Evolutionary conservation across 2,329 filamentous ascomycete species (phyloP), one percentile per base, ranked within the genome.

Genomic region (Phaeophleospora eucalypticola): DNA sequence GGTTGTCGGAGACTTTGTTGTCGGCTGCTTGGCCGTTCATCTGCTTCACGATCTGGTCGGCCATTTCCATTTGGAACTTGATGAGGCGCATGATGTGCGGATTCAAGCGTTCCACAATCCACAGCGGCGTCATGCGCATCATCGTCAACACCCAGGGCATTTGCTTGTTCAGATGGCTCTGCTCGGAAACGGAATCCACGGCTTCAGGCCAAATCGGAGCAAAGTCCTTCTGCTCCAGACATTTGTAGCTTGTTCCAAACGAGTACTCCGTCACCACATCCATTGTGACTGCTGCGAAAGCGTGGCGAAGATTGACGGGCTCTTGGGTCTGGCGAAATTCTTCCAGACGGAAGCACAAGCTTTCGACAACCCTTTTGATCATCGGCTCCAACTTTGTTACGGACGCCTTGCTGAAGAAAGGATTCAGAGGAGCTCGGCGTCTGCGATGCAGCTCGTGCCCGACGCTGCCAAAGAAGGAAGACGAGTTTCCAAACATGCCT

Each of bases 111-210:
- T 51, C 45, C 6, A 48, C 48, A 15, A 51, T 12, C 44, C 48
- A 47, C 16, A 45, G 32, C 12, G 44, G 48, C 3, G 37, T 47
- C n/a, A 37, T 12, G 15, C 45, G 39, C 45, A 51, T 47, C 29
- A 51, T 27, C 16, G 29, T 18, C 17, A 48, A 20, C 4, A 51
- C 15, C 37, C 43, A 43, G 4, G 48, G 48, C 32, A 51, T 48
- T 19, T 51, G 48, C 41, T 51, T 47, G 37, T 47, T 47, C 15
- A 51, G 16, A 21, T 48, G 45, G 39, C 44, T 47, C 45, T 47
- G 44, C 33, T 44, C 36, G 19, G 40, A 44, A 12, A 48, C 44
- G 16, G 39, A 44, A 29, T 48, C 44, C 2, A 51, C 38, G 18
- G 45, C 37, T 15, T 51, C 43, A 4, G 43, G 27, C 46, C 46